phyloP scores from a whole-genome alignment of 768 basidiomycete genomes.

The Vishniacozyma victoriae region DNA sequence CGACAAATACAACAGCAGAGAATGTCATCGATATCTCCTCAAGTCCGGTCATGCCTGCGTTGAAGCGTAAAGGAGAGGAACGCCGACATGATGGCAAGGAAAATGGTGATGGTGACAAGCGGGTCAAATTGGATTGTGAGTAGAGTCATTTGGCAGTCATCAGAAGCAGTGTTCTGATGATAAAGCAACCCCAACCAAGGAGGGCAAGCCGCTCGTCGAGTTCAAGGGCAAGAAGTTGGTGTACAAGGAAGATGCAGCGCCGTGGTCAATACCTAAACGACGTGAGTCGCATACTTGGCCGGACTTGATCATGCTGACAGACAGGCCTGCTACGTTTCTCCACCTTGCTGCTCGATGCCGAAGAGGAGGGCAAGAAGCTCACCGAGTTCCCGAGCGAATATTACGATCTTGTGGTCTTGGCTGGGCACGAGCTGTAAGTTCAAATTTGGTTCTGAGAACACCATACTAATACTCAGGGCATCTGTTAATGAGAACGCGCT shows the following conservation, averaged over 20 bases:
- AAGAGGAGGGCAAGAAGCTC: slow-evolving; percentile 15
- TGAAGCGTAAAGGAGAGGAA: slow-evolving; percentile 12
- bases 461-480: slow-evolving; percentile 6
- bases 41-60: slow-evolving; percentile 1
- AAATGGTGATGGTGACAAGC: slow-evolving; percentile 15
- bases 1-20: slow-evolving; percentile 11
- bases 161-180: not conserved
- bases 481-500: slow-evolving; percentile 14
- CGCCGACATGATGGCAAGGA: slow-evolving; percentile 15
- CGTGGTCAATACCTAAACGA: slow-evolving; percentile 12
- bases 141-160: not conserved
- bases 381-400: slow-evolving; percentile 22
- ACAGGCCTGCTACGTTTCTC: slow-evolving; percentile 22
- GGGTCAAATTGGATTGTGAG: slow-evolving; percentile 13
- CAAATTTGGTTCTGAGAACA: not conserved
- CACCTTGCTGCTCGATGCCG: slow-evolving; percentile 22
- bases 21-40: slow-evolving; percentile 2
- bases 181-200: not conserved
- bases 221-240: slow-evolving; percentile 24
- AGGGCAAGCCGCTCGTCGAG: slow-evolving; percentile 16
- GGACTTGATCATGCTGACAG: not conserved
- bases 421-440: slow-evolving; percentile 34
- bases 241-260: slow-evolving; percentile 17
- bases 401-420: slow-evolving; percentile 19
- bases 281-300: slow-evolving; percentile 10